phyloP scores from a whole-genome alignment of 2,329 filamentous ascomycete genomes.

The Sclerotinia nivalis region DNA sequence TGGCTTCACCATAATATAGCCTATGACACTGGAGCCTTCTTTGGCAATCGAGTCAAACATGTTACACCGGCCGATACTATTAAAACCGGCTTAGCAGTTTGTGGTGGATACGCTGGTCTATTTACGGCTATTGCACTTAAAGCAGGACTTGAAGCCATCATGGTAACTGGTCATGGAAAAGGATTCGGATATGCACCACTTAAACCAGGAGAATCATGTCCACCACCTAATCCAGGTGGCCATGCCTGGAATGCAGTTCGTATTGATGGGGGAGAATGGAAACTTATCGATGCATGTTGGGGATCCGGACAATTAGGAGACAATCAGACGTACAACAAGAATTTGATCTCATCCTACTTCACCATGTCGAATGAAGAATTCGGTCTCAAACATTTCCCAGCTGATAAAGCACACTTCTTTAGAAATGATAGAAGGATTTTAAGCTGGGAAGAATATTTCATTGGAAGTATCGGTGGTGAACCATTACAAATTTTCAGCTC shows the following conservation, averaged over 20 bases:
- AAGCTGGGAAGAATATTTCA: constrained; percentile 80
- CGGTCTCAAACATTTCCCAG: constrained; percentile 76
- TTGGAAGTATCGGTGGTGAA: constrained; percentile 56
- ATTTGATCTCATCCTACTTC: constrained; percentile 66
- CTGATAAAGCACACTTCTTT: constrained; percentile 68
- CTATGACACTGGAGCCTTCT: constrained; percentile 82
- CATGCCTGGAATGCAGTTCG: constrained; percentile 95
- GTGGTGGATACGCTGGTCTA: constrained; percentile 84
- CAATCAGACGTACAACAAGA: constrained; percentile 59
- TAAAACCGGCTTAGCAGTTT: constrained; percentile 78
- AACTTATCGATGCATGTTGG: constrained; percentile 90
- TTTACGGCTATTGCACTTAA: constrained; percentile 77
- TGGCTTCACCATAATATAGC: constrained; percentile 94
- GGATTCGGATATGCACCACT: constrained; percentile 72
- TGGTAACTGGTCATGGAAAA: constrained; percentile 80
- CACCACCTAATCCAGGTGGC: constrained; percentile 59
- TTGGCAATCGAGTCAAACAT: constrained; percentile 65
- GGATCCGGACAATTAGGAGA: constrained; percentile 71
- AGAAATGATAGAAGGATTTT: constrained; percentile 67
- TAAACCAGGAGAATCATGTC: constrained; percentile 63
- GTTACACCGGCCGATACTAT: constrained; percentile 74
- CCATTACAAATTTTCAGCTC: constrained; percentile 51
- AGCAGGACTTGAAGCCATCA: constrained; percentile 75
- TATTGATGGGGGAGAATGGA: constrained; percentile 87
- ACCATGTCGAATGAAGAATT: constrained; percentile 73